Conservation (phyloP, 1,284 basidiomycete genomes). For the Malassezia pachydermatis region DNA sequence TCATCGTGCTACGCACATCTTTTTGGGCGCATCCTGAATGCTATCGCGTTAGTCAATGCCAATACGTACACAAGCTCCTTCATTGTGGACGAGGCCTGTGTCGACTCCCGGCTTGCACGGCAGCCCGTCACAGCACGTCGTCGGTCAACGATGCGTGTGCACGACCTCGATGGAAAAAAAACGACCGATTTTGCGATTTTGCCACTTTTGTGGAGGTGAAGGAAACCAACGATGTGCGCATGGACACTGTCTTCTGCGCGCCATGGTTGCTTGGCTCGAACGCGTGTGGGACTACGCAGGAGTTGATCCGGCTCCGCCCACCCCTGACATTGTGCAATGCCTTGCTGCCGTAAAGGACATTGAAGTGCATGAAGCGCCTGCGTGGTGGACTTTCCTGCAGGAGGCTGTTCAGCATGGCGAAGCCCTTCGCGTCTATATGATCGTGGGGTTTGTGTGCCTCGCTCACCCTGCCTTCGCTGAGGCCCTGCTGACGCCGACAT, state of each 20-base stretch:
- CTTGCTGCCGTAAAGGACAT: neutral
- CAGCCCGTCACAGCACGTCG: too few relatives aligned
- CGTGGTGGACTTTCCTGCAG: neutral
- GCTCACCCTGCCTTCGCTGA: neutral
- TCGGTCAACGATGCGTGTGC: too few relatives aligned
- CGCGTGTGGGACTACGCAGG: too few relatives aligned
- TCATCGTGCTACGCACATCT: slow-evolving; percentile 21
- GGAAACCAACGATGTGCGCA: too few relatives aligned
- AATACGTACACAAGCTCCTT: slow-evolving; percentile 38
- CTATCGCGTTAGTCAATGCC: slow-evolving; percentile 7
- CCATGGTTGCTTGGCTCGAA: too few relatives aligned
- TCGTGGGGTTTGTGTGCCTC: slow-evolving; percentile 5
- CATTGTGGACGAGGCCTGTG: too few relatives aligned
- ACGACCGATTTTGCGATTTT: too few relatives aligned
- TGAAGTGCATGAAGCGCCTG: neutral
- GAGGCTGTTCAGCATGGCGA: neutral
- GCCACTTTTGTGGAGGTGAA: too few relatives aligned
- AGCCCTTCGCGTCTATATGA: neutral
- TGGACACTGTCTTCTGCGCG: too few relatives aligned
- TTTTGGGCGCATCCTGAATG: slow-evolving; percentile 43
- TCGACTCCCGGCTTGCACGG: too few relatives aligned
- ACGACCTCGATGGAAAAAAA: too few relatives aligned
- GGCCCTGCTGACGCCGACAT: neutral
- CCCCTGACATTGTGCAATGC: too few relatives aligned
- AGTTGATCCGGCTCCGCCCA: neutral